Evolutionary conservation across 1,284 basidiomycete genomes (phyloP).

Genomic region (Trichosporon coremiiforme): DNA sequence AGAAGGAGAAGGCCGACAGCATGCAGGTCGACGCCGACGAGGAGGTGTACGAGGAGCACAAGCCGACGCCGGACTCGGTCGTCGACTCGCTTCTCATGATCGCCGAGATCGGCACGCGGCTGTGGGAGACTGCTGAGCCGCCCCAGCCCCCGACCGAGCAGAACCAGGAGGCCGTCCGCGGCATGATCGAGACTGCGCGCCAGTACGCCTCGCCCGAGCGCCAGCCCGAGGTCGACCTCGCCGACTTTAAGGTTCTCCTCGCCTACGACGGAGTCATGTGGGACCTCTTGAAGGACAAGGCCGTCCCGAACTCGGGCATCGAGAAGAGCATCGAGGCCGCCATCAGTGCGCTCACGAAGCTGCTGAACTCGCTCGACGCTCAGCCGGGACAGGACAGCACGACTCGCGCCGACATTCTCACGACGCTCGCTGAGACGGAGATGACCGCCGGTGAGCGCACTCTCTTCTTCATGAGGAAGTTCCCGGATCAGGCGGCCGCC

Average conservation of each 20-base stretch:
- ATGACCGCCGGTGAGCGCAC: slow-evolving; percentile 38
- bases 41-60: slow-evolving; percentile 41
- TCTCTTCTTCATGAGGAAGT: slow-evolving; percentile 36
- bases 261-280: slow-evolving; percentile 48
- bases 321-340: slow-evolving; percentile 45
- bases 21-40: slow-evolving; percentile 54
- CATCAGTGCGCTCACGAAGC: slow-evolving; percentile 36
- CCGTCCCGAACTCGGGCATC: slow-evolving; percentile 33
- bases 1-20: slow-evolving; percentile 20
- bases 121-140: slow-evolving; percentile 44
- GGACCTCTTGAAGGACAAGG: slow-evolving; percentile 43
- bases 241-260: slow-evolving; percentile 49
- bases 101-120: slow-evolving; percentile 42
- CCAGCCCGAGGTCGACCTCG: slow-evolving; percentile 50
- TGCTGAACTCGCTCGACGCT: slow-evolving; percentile 41
- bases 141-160: slow-evolving; percentile 39
- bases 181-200: slow-evolving; percentile 40
- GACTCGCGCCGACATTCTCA: slow-evolving; percentile 45
- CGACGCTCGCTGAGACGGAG: slow-evolving; percentile 47
- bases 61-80: slow-evolving; percentile 49
- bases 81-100: slow-evolving; percentile 48
- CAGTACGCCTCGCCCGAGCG: slow-evolving; percentile 33
- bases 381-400: slow-evolving; percentile 37
- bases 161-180: slow-evolving; percentile 41
- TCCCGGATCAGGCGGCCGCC: slow-evolving; percentile 31